Percentiles rank a stretch among this genome's conserved stretches.
These are phyloP conservation scores for Carex parvula DNA, from an alignment of 176 grass and related monocot species.

Conservation along the genomic window DNA sequence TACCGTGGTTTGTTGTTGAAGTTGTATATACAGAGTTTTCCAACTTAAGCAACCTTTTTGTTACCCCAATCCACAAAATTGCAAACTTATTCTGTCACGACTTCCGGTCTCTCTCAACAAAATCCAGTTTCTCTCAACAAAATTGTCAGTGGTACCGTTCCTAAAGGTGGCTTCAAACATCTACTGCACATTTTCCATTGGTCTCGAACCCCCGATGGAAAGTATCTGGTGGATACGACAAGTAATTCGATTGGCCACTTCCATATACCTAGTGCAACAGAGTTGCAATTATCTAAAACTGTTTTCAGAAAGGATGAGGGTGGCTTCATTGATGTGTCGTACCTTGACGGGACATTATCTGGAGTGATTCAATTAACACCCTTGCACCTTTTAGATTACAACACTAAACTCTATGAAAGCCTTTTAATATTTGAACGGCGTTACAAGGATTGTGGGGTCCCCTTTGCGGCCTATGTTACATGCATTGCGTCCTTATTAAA, in stretches of 20 bases:
- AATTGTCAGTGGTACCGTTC: no score
- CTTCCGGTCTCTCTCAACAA: accelerated
- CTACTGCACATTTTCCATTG: no score
- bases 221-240: neutral
- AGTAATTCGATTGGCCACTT: neutral
- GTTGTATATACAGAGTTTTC: neutral
- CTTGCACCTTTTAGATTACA: neutral
- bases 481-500: neutral
- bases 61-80: neutral
- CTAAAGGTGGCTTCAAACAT: no score
- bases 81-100: neutral
- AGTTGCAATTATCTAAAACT: neutral
- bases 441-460: neutral
- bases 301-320: neutral
- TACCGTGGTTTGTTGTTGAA: neutral
- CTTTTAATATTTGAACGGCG: neutral
- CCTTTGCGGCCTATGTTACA: neutral
- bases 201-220: neutral
- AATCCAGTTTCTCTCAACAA: no score
- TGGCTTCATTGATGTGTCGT: neutral
- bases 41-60: neutral
- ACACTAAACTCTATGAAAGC: neutral
- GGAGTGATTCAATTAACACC: neutral
- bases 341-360: neutral
- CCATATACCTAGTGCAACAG: neutral